phyloP scores from a whole-genome alignment of 2,329 filamentous ascomycete species.

The Epichloe amarillans region DNA sequence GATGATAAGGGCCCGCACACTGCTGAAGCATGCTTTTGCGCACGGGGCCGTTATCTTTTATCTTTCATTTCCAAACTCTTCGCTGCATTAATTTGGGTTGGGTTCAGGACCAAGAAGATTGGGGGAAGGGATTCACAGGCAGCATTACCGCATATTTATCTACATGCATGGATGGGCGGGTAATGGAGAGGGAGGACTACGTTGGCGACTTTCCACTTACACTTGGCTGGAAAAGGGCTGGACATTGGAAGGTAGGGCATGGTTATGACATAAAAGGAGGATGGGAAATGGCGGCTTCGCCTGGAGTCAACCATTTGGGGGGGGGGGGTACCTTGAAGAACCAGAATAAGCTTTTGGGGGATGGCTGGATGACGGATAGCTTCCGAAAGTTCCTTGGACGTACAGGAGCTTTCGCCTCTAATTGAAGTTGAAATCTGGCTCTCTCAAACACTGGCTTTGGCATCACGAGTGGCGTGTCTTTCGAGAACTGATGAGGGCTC shows the following conservation, averaged over 20 bases:
- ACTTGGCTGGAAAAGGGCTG: neutral
- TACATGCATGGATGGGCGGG: neutral
- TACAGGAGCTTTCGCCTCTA: neutral
- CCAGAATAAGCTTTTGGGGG: neutral
- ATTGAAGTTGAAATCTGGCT: neutral
- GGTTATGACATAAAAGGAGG: neutral
- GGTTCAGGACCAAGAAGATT: neutral
- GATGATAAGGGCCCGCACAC: neutral
- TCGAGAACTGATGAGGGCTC: too few species aligned
- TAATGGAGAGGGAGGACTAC: neutral
- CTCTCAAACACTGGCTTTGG: neutral
- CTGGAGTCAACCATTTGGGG: neutral
- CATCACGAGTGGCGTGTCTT: neutral
- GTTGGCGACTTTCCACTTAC: neutral
- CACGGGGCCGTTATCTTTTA: neutral
- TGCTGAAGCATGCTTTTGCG: neutral
- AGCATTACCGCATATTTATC: conserved; percentile 2
- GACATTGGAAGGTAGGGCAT: neutral
- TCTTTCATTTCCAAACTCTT: neutral
- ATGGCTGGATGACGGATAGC: neutral
- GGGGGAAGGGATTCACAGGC: neutral
- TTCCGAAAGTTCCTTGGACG: neutral
- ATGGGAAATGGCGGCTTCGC: neutral
- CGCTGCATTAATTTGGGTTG: neutral
- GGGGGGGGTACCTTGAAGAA: neutral